Conservation (phyloP, 495 filamentous ascomycete species). For the Paragyromitra xinjiangensis region DNA sequence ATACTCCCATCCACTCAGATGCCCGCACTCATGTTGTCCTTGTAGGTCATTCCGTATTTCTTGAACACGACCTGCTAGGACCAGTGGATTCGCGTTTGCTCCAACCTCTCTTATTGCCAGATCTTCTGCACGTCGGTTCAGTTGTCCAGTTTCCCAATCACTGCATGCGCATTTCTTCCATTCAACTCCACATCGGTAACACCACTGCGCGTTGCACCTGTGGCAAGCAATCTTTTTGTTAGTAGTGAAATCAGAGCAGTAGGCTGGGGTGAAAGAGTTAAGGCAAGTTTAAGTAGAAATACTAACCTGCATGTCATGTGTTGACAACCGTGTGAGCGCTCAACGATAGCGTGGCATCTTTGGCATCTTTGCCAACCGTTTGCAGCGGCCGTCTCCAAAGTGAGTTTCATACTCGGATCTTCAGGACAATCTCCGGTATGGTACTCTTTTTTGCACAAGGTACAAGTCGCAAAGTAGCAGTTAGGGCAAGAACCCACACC, state of each 20-base stretch:
- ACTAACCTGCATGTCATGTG: conserved; percentile 61
- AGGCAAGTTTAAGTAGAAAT: background rate
- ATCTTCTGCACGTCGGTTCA: conserved; percentile 51
- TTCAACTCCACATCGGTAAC: conserved; percentile 48
- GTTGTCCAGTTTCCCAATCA: conserved; percentile 48
- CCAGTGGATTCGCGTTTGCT: background rate
- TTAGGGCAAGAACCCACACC: conserved; percentile 57
- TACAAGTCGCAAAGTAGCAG: conserved; percentile 60
- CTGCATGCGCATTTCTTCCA: conserved; percentile 52
- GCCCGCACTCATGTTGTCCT: conserved; percentile 39
- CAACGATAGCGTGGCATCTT: conserved; percentile 60
- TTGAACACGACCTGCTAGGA: background rate
- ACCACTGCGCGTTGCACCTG: conserved; percentile 54
- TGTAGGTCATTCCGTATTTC: conserved; percentile 13
- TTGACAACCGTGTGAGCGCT: conserved; percentile 61
- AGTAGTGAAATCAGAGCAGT: background rate
- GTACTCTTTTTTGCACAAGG: conserved; percentile 59
- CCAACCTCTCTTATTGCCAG: conserved; percentile 47
- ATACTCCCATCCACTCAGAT: conserved; percentile 42
- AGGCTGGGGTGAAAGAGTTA: background rate
- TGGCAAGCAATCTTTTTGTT: background rate
- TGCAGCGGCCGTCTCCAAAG: conserved; percentile 58
- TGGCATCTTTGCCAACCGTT: conserved; percentile 62
- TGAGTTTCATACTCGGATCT: conserved; percentile 59
- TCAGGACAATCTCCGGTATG: conserved; percentile 62